Conservation (phyloP, 768 basidiomycete genomes). For the Trametes coccinea region DNA sequence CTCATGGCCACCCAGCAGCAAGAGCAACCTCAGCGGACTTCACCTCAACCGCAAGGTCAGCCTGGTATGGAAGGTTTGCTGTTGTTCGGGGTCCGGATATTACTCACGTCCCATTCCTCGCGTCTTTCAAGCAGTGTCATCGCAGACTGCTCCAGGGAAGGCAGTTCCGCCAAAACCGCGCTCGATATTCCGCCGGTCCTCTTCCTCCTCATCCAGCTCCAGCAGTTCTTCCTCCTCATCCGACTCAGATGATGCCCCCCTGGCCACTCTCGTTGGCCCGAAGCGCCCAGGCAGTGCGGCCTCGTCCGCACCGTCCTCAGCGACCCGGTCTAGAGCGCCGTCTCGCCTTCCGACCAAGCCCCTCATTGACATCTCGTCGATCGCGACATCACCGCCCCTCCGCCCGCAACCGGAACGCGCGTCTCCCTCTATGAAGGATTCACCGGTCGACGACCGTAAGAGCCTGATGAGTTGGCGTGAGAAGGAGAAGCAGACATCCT, state of each 20-base stretch:
- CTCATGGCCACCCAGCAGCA: constrained; percentile 18
- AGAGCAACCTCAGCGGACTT: neutral
- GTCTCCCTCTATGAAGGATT: constrained; percentile 20
- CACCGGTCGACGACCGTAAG: constrained; percentile 11
- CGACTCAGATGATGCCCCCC: constrained; percentile 62
- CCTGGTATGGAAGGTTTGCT: constrained; percentile 1
- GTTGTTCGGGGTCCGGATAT: neutral
- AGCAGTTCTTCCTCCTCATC: constrained; percentile 37
- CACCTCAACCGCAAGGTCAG: constrained; percentile 6
- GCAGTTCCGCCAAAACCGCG: constrained; percentile 7
- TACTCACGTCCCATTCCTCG: neutral
- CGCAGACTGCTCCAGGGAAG: neutral
- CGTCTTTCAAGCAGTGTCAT: neutral
- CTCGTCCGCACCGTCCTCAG: constrained; percentile 36
- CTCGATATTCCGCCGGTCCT: neutral
- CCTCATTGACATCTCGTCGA: constrained; percentile 39
- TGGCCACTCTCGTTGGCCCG: constrained; percentile 62
- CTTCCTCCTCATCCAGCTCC: constrained; percentile 24
- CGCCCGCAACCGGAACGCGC: constrained; percentile 13
- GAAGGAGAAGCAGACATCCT: constrained; percentile 16
- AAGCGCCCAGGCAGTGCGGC: constrained; percentile 65
- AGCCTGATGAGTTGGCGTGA: constrained; percentile 9
- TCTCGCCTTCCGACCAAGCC: constrained; percentile 43
- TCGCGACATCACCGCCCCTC: constrained; percentile 21
- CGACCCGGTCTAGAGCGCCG: constrained; percentile 19